These are phyloP conservation scores for Cyberlindnera mississippiensis DNA, from an alignment of 805 yeast species.

Conservation along the genomic window DNA sequence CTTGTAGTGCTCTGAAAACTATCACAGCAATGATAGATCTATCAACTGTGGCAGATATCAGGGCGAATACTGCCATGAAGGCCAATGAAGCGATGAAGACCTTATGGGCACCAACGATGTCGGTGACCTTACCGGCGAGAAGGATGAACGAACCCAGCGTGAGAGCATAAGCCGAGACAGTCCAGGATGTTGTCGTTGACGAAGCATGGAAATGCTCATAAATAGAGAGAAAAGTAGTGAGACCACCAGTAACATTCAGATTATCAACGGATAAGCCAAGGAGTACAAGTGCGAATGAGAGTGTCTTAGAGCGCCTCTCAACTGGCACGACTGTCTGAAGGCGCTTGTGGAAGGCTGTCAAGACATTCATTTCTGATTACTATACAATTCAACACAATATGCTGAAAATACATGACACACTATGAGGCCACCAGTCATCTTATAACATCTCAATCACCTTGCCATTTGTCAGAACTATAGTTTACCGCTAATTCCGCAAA, in stretches of 20 bases:
- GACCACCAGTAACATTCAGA: slow-evolving; percentile 9
- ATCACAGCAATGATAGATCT: slow-evolving; percentile 34
- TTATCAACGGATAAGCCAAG: slow-evolving; percentile 10
- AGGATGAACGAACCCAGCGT: slow-evolving; percentile 43
- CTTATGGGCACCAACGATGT: slow-evolving; percentile 36
- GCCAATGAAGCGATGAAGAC: slow-evolving; percentile 28
- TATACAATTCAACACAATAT: too few relatives aligned
- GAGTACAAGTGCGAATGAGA: not conserved
- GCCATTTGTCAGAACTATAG: too few relatives aligned
- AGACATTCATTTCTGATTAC: not conserved
- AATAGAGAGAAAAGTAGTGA: slow-evolving; percentile 5
- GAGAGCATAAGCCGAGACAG: slow-evolving; percentile 39
- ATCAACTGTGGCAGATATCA: slow-evolving; percentile 35
- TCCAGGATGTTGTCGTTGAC: slow-evolving; percentile 37
- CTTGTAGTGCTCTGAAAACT: slow-evolving; percentile 43
- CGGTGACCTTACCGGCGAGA: slow-evolving; percentile 39
- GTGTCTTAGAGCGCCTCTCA: not conserved
- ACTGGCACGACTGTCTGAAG: not conserved
- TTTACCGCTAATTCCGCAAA: too few relatives aligned
- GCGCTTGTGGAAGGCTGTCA: not conserved
- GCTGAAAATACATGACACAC: too few relatives aligned
- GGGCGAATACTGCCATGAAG: slow-evolving; percentile 25
- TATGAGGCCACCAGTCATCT: too few relatives aligned
- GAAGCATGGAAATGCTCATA: slow-evolving; percentile 5
- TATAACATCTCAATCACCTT: too few relatives aligned